A percentile compares a stretch with the other conserved stretches of the same genome.
phyloP scores from a whole-genome alignment of 805 yeast species.

The Lachancea sp. region DNA sequence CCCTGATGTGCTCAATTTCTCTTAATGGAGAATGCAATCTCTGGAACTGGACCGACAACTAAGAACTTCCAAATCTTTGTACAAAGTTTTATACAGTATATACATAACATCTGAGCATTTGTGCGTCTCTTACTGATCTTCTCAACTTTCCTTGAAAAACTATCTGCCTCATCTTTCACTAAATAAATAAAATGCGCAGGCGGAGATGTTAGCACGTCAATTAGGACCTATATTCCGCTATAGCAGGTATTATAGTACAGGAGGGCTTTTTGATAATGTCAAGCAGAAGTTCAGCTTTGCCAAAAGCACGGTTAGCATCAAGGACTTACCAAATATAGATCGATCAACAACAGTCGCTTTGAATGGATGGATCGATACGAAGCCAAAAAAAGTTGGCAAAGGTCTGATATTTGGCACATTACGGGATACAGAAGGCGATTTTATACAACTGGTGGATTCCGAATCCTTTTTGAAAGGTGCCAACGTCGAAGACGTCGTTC shows the following conservation, averaged over 20 bases:
- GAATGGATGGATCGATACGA: conserved; percentile 79
- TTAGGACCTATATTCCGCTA: conserved; percentile 8
- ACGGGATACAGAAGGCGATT: conserved; percentile 66
- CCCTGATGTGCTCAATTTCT: conserved; percentile 23
- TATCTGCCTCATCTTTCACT: too few relatives aligned
- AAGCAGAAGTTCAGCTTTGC: conserved; percentile 16
- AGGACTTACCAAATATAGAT: conserved; percentile 9
- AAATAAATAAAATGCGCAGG: too few relatives aligned
- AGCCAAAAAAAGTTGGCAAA: conserved; percentile 65
- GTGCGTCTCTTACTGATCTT: too few relatives aligned
- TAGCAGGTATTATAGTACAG: conserved; percentile 9
- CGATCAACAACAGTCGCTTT: conserved; percentile 38
- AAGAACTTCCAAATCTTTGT: too few relatives aligned
- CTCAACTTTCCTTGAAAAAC: too few relatives aligned
- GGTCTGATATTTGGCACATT: conserved; percentile 63
- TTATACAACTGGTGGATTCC: conserved; percentile 50
- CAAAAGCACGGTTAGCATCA: conserved; percentile 13
- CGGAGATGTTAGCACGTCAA: conserved; percentile 7
- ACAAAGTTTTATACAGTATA: too few relatives aligned
- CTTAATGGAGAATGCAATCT: conserved; percentile 26
- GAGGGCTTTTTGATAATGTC: conserved; percentile 13
- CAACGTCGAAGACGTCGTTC: conserved; percentile 71
- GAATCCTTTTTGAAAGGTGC: conserved; percentile 38
- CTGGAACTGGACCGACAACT: conserved; percentile 20
- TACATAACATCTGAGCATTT: too few relatives aligned